A percentile compares a stretch with the other conserved stretches of the same genome.
Evolutionary conservation across 2,329 filamentous ascomycete species (phyloP).

Genomic region (Talaromyces amestolkiae): DNA sequence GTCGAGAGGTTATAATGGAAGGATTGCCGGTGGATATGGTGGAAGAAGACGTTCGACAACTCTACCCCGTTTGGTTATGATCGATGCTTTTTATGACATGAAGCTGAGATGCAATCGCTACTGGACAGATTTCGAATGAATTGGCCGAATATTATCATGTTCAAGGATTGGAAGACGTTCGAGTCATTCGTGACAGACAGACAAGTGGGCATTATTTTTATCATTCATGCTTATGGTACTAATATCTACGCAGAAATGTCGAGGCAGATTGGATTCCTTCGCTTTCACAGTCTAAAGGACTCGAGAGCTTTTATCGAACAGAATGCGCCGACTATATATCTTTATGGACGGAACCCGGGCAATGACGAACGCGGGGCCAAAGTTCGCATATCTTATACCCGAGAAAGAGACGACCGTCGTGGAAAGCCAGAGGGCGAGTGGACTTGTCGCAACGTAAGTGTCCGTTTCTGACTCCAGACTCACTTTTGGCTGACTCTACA

Average conservation of each 20-base stretch:
- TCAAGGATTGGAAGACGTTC: constrained; percentile 55
- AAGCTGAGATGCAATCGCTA: constrained; percentile 43
- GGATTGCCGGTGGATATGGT: constrained; percentile 49
- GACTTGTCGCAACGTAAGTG: constrained; percentile 53
- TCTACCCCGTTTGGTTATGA: constrained; percentile 28
- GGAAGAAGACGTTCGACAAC: constrained; percentile 51
- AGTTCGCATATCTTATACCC: constrained; percentile 54
- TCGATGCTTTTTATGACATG: constrained; percentile 27
- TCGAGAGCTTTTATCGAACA: constrained; percentile 54
- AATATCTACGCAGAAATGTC: constrained; percentile 47
- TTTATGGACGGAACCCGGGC: constrained; percentile 46
- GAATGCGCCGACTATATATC: constrained; percentile 50
- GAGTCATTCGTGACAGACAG: constrained; percentile 58
- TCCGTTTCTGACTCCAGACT: neutral
- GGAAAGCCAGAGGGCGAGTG: constrained; percentile 54
- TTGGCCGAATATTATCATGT: constrained; percentile 52
- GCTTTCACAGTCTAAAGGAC: constrained; percentile 50
- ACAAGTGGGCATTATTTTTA: constrained; percentile 46
- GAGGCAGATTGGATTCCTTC: constrained; percentile 56
- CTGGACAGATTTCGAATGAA: constrained; percentile 56
- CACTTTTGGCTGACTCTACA: constrained; percentile 27
- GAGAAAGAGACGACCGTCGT: constrained; percentile 53
- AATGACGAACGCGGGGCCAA: constrained; percentile 43
- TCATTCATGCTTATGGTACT: neutral
- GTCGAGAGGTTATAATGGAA: constrained; percentile 52